Conservation (phyloP, 2,329 filamentous ascomycete species). For the Alternaria arbusti region DNA sequence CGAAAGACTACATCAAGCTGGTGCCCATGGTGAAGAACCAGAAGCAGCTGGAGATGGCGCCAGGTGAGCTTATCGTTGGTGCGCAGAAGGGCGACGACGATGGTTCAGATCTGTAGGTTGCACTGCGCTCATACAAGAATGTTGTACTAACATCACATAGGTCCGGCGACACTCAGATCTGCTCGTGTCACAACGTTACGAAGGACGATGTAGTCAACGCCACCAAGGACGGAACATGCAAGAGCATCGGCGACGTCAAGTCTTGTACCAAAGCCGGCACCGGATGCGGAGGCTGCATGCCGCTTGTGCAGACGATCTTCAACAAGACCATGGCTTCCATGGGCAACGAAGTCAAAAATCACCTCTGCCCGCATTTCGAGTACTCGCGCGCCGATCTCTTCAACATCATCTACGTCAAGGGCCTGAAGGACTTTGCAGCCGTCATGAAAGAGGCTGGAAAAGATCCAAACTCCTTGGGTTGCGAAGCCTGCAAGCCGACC, state of each 20-base stretch:
- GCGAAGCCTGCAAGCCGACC: slow-evolving; percentile 85
- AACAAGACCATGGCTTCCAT: slow-evolving; percentile 85
- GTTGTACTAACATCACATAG: slow-evolving; percentile 35
- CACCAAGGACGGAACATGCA: slow-evolving; percentile 81
- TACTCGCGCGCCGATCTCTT: slow-evolving; percentile 88
- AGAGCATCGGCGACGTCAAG: slow-evolving; percentile 82
- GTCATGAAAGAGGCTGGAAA: slow-evolving; percentile 82
- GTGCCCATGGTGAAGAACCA: slow-evolving; percentile 86
- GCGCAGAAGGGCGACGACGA: slow-evolving; percentile 76
- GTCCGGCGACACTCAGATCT: slow-evolving; percentile 85
- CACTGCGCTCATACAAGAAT: slow-evolving; percentile 3
- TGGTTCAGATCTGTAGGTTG: slow-evolving; percentile 70
- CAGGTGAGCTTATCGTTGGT: slow-evolving; percentile 83
- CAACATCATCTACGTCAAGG: slow-evolving; percentile 85
- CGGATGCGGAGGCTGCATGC: slow-evolving; percentile 89
- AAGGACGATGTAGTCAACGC: slow-evolving; percentile 78
- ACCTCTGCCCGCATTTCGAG: slow-evolving; percentile 83
- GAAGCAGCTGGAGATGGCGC: slow-evolving; percentile 77
- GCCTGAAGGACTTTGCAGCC: slow-evolving; percentile 71
- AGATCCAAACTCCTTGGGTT: slow-evolving; percentile 74
- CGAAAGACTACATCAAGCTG: slow-evolving; percentile 86
- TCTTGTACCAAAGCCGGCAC: slow-evolving; percentile 91
- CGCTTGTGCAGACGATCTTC: slow-evolving; percentile 87
- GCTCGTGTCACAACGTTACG: slow-evolving; percentile 90
- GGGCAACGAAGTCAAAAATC: slow-evolving; percentile 86